These are phyloP conservation scores for Gillenia trifoliata DNA, from an alignment of 306 rosid genomes.

Conservation along the genomic window DNA sequence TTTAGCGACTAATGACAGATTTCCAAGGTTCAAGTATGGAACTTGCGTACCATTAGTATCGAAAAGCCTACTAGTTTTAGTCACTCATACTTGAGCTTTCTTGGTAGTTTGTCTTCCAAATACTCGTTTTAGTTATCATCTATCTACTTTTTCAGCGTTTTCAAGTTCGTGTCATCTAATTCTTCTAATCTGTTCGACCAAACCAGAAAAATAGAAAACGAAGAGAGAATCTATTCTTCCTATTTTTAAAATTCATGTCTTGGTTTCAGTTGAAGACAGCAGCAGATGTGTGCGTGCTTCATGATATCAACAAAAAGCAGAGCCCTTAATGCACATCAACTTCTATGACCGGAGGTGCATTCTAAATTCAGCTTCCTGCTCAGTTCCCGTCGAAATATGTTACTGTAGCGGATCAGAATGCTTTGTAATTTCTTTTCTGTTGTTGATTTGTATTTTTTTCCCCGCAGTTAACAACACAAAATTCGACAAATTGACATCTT, in stretches of 20 bases:
- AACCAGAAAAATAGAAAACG: too few relatives aligned
- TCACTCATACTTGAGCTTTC: neutral
- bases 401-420: neutral
- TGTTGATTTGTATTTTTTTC: neutral
- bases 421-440: neutral
- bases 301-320: conserved; percentile 55
- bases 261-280: conserved; percentile 71
- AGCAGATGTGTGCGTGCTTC: conserved; percentile 54
- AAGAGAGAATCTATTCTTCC: neutral
- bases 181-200: neutral
- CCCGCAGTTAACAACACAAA: neutral
- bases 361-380: neutral
- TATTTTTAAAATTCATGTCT: neutral
- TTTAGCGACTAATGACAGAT: too few relatives aligned
- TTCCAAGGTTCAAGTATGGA: too few relatives aligned
- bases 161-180: neutral
- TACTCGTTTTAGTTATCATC: neutral
- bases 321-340: conserved; percentile 31
- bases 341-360: neutral
- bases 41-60: neutral
- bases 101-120: neutral
- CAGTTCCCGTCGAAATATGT: neutral
- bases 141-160: neutral
- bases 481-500: neutral
- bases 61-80: neutral